phyloP scores from a whole-genome alignment of 257 asterid genomes.

The Mitragyna speciosa region DNA sequence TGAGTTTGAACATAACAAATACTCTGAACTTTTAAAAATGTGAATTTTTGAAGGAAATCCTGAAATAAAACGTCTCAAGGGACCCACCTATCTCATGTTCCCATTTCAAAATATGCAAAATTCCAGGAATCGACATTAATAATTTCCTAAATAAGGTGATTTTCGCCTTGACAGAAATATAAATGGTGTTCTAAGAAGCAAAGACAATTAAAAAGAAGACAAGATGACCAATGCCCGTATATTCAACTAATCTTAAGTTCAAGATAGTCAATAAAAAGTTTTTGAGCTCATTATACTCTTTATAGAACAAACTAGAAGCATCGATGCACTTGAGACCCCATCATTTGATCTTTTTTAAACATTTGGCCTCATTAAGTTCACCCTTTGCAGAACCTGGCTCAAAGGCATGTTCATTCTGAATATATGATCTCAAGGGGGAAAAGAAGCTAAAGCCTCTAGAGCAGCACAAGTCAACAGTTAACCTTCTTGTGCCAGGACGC shows the following conservation, averaged over 20 bases:
- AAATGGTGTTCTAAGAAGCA: neutral
- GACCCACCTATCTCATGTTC: neutral
- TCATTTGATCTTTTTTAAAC: too few relatives aligned
- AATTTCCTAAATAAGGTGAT: neutral
- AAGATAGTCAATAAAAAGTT: neutral
- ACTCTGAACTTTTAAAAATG: neutral
- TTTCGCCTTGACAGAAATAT: neutral
- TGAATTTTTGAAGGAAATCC: neutral
- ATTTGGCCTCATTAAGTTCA: neutral
- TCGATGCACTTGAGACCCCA: neutral
- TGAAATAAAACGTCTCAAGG: neutral
- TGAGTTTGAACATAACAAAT: neutral
- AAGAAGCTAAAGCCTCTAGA: neutral
- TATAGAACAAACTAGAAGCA: neutral
- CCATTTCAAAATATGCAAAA: neutral
- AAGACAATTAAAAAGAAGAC: neutral
- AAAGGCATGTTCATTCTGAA: neutral
- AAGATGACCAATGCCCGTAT: neutral
- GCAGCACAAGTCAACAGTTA: slow-evolving; percentile 9
- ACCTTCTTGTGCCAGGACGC: slow-evolving; percentile 94
- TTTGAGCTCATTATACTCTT: neutral
- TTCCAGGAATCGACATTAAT: too few relatives aligned
- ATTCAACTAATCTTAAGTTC: neutral
- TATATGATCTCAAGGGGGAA: neutral
- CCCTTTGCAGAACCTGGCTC: neutral